Base-by-base conservation (phyloP, 2,329 filamentous ascomycete genomes). In the Coniochaeta hoffmannii region DNA sequence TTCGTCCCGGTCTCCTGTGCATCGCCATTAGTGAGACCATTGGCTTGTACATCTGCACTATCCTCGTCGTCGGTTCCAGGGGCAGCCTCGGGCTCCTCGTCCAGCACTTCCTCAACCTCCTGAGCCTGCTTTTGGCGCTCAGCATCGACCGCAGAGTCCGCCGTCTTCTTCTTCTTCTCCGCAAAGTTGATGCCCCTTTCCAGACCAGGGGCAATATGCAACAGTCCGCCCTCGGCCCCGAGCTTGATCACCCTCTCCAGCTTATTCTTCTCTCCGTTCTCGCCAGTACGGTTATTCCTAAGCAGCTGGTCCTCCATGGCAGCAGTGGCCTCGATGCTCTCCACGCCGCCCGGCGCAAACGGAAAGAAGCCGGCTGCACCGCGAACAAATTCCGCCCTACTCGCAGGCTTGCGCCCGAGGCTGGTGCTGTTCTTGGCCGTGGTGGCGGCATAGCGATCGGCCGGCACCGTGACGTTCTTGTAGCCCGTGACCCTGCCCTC, bases 341-440 rank as follows among this genome's bases (percentile, higher is more conserved):
- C 92, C 14, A 97, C 72, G 1, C 94, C 94, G 55, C 92, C 92
- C 0, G 93, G 93, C 0, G 91, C 87, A 71, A 97, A 97, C 0
- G 93, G 93, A 57, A 96, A 95, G 73, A 95, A 97, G 0, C 93
- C 93, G 8, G 92, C 90, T 34, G 89, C 92, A 14, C 94, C 94
- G 58, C 93, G 82, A 12, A 97, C 92, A 70, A 97, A 96, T 52
- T 97, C 92, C 30, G 89, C 90, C 59, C 89, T 83, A 56, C 85
- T 86, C 14, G 90, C 93, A 3, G 93, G 93, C 66, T 95, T 95
- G 49, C 94, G 83, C 15, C 89, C 76, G 38, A 97, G 77, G 5
- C 91, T 96, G 0, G 92, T 97, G 2, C 91, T 97, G 66, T 96
- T 96, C 73, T 97, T 99, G 50, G 91, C 93, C 15, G 89, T 97